phyloP scores from a whole-genome alignment of 2,329 filamentous ascomycete species.

The Cladosporium sp. region DNA sequence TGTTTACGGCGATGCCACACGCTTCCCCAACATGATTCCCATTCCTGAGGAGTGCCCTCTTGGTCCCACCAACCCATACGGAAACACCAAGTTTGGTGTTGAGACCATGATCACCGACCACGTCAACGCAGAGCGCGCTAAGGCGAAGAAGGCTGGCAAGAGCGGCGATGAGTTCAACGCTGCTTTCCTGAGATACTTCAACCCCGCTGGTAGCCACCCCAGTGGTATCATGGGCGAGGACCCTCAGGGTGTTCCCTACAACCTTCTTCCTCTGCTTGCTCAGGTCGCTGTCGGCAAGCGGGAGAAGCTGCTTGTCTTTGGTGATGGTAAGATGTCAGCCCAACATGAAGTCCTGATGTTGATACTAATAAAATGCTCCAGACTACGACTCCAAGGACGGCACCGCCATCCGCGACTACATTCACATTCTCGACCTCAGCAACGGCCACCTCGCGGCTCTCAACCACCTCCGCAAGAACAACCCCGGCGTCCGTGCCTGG shows the following conservation, averaged over 20 bases:
- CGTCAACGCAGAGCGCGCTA: conserved; percentile 80
- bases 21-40: conserved; percentile 96
- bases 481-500: conserved; percentile 91
- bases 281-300: conserved; percentile 94
- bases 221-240: conserved; percentile 98
- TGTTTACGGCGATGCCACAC: conserved; percentile 95
- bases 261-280: conserved; percentile 86
- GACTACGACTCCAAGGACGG: conserved; percentile 90
- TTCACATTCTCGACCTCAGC: conserved; percentile 89
- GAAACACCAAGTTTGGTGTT: conserved; percentile 89
- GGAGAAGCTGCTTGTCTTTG: conserved; percentile 91
- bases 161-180: conserved; percentile 82
- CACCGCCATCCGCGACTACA: conserved; percentile 95
- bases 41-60: conserved; percentile 97
- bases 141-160: conserved; percentile 74
- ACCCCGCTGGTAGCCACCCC: conserved; percentile 91
- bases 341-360: no score
- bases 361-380: no score
- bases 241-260: conserved; percentile 91
- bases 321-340: conserved; percentile 69
- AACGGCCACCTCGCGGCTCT: conserved; percentile 83
- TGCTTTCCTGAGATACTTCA: conserved; percentile 93
- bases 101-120: conserved; percentile 90
- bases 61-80: conserved; percentile 95
- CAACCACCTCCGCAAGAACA: conserved; percentile 77